phyloP scores from a whole-genome alignment of 2,329 filamentous ascomycete genomes.

The Zymoseptoria brevis region DNA sequence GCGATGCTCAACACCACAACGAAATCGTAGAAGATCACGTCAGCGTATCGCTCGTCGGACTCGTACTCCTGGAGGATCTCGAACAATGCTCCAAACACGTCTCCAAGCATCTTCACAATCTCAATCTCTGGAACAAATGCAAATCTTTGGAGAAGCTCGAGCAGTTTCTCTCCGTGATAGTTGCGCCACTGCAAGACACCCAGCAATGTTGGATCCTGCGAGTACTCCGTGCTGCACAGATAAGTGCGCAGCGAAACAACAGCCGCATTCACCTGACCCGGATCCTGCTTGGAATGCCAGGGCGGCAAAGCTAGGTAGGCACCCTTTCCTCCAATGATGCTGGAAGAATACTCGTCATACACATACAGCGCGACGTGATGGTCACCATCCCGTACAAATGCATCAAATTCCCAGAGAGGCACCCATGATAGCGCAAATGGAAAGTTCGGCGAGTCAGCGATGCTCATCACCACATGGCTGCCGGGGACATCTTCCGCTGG shows the following conservation, averaged over 20 bases:
- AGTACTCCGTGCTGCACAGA: constrained; percentile 89
- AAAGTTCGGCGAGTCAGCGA: constrained; percentile 76
- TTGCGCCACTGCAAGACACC: constrained; percentile 70
- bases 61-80: constrained; percentile 83
- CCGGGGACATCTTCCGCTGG: constrained; percentile 70
- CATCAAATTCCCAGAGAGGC: constrained; percentile 85
- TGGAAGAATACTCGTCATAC: constrained; percentile 83
- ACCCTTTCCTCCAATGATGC: constrained; percentile 63
- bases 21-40: constrained; percentile 81
- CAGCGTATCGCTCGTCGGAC: constrained; percentile 87
- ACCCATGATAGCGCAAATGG: constrained; percentile 90
- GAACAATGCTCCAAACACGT: constrained; percentile 87
- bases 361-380: constrained; percentile 80
- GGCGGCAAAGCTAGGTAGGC: constrained; percentile 83
- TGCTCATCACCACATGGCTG: constrained; percentile 80
- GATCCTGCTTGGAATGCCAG: constrained; percentile 61
- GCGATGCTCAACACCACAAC: constrained; percentile 88
- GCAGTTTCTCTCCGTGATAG: constrained; percentile 57
- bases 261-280: constrained; percentile 70
- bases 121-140: constrained; percentile 96
- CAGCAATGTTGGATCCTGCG: constrained; percentile 79
- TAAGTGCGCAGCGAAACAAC: constrained; percentile 69
- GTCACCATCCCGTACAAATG: constrained; percentile 78
- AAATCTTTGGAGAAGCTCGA: constrained; percentile 68
- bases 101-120: constrained; percentile 83